phyloP scores from a whole-genome alignment of 2,329 filamentous ascomycete species.

The Venturia oleaginea region DNA sequence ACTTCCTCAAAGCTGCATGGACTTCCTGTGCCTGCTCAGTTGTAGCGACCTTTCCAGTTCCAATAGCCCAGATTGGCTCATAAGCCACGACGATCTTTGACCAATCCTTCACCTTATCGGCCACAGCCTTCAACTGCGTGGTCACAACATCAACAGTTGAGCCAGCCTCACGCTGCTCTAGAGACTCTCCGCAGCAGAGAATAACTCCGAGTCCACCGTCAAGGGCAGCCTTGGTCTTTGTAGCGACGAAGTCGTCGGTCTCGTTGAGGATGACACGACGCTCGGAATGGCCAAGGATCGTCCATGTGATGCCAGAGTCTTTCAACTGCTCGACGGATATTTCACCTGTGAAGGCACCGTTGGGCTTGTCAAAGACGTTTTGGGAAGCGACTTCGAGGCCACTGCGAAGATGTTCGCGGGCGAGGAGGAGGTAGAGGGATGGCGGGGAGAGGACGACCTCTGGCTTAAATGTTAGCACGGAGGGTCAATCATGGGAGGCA shows the following conservation, averaged over 20 bases:
- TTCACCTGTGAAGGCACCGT: conserved; percentile 95
- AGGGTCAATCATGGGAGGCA: background rate
- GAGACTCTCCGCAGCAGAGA: conserved; percentile 92
- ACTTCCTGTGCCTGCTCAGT: conserved; percentile 35
- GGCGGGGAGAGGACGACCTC: conserved; percentile 95
- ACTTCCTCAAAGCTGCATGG: conserved; percentile 73
- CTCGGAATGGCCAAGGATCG: conserved; percentile 90
- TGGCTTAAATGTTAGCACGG: conserved; percentile 26
- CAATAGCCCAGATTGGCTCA: conserved; percentile 93
- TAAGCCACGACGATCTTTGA: conserved; percentile 92
- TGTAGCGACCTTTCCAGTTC: conserved; percentile 58
- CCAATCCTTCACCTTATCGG: conserved; percentile 77
- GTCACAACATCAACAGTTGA: conserved; percentile 83
- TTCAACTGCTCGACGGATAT: conserved; percentile 86
- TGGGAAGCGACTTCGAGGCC: conserved; percentile 83
- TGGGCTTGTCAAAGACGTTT: conserved; percentile 96
- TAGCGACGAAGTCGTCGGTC: conserved; percentile 73
- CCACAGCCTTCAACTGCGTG: conserved; percentile 73
- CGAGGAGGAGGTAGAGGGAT: conserved; percentile 78
- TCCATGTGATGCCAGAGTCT: conserved; percentile 82
- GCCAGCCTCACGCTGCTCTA: conserved; percentile 80
- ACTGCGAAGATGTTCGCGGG: conserved; percentile 66
- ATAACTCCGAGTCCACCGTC: conserved; percentile 85
- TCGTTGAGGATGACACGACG: conserved; percentile 84
- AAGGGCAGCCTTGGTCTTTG: conserved; percentile 88